Percentiles rank a stretch among this genome's conserved stretches.
Conservation (phyloP, 139 green algal species). For the Chlorella sp. region DNA sequence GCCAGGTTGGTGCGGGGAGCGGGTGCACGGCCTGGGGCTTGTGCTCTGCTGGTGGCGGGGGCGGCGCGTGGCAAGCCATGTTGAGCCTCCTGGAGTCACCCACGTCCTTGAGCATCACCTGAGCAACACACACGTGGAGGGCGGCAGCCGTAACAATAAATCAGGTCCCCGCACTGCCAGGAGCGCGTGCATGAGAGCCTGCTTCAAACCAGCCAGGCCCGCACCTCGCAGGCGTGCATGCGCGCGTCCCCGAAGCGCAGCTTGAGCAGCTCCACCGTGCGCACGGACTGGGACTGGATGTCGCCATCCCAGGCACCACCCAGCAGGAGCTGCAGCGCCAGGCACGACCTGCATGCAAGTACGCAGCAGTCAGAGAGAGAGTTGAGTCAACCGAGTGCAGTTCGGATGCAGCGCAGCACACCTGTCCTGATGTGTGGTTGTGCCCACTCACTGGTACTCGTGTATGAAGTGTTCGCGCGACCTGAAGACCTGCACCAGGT, state of each 20-base stretch:
- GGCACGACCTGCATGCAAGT: background rate
- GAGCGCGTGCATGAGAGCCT: too few species aligned
- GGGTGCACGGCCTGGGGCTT: background rate
- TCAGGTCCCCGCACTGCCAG: too few species aligned
- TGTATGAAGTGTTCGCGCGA: conserved; percentile 79
- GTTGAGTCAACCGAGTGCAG: too few species aligned
- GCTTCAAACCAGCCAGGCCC: too few species aligned
- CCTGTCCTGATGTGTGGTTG: background rate
- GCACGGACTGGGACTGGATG: conserved; percentile 70
- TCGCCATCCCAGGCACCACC: conserved; percentile 16
- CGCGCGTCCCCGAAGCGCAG: conserved; percentile 79
- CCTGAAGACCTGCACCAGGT: conserved; percentile 83
- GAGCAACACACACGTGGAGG: background rate
- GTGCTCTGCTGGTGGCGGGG: too few species aligned
- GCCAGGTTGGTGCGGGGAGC: background rate
- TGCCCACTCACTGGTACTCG: conserved; percentile 65
- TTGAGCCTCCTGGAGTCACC: conserved; percentile 87
- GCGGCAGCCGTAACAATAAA: too few species aligned
- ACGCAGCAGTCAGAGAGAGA: background rate
- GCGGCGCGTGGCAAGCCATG: conserved; percentile 21
- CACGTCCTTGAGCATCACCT: conserved; percentile 80
- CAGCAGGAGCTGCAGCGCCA: background rate
- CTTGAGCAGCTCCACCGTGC: conserved; percentile 94
- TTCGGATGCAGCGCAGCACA: too few species aligned
- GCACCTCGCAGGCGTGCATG: conserved; percentile 74